Evolutionary conservation across 2,329 filamentous ascomycete genomes (phyloP).

Genomic region (Pseudogymnoascus sp.): DNA sequence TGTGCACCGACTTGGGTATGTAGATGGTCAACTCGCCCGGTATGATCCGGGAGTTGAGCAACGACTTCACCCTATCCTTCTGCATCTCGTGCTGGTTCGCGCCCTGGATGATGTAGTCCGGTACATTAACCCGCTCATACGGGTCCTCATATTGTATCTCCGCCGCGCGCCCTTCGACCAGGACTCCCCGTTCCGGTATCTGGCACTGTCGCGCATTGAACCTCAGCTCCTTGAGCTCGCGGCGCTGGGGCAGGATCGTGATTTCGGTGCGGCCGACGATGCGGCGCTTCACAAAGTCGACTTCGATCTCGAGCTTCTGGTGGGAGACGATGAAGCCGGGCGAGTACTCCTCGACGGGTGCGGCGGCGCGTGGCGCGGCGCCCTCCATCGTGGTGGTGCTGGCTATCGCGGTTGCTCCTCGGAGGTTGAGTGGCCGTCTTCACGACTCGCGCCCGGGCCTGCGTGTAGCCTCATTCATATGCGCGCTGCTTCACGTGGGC

Average conservation of each 20-base stretch:
- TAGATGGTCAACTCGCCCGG: constrained; percentile 52
- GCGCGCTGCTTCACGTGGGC: background rate
- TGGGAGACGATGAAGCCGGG: constrained; percentile 53
- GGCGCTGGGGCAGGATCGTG: constrained; percentile 52
- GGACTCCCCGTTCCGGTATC: constrained; percentile 48
- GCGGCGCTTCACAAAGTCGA: constrained; percentile 71
- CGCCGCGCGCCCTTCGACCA: constrained; percentile 37
- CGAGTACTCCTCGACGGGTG: constrained; percentile 9
- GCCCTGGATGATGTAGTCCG: constrained; percentile 53
- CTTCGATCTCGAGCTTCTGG: constrained; percentile 82
- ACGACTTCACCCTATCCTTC: constrained; percentile 52
- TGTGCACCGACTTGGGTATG: constrained; percentile 52
- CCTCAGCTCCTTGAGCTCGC: constrained; percentile 50
- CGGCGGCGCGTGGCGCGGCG: background rate
- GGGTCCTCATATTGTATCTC: constrained; percentile 45
- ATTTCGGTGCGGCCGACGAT: constrained; percentile 77
- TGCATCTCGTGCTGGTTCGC: constrained; percentile 70
- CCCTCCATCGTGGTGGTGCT: background rate
- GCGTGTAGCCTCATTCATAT: constrained; percentile 6
- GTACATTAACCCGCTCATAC: constrained; percentile 57
- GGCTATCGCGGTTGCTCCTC: constrained; percentile 3
- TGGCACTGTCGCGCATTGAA: constrained; percentile 57
- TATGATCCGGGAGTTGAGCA: constrained; percentile 29
- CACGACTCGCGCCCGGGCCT: constrained; percentile 4
- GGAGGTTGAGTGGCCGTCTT: constrained; percentile 1